Evolutionary conservation across 1,139 yeast genomes (phyloP).

Genomic region (Taiozyma sp.): DNA sequence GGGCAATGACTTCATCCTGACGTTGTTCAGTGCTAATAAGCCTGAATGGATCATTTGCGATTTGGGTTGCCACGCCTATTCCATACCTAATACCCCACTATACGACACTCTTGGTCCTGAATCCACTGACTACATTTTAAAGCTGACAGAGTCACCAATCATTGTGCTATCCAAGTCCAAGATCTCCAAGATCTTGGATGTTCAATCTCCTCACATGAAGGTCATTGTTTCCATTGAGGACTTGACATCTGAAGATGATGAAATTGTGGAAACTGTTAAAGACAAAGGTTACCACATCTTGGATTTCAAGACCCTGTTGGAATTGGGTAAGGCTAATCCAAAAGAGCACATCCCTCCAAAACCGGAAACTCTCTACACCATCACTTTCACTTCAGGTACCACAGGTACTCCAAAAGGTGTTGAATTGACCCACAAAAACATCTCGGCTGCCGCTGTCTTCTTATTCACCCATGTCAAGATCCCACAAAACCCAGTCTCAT

Average conservation of each 20-base stretch:
- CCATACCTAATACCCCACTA: conserved; percentile 36
- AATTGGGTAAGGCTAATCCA: conserved; percentile 32
- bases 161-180: conserved; percentile 34
- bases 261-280: conserved; percentile 14
- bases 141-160: conserved; percentile 35
- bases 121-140: conserved; percentile 34
- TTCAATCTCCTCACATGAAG: conserved; percentile 19
- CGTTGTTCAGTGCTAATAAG: conserved; percentile 25
- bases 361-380: conserved; percentile 41
- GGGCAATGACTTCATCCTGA: conserved; percentile 16
- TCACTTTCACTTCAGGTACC: conserved; percentile 53
- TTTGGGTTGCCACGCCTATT: conserved; percentile 34
- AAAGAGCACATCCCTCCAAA: conserved; percentile 36
- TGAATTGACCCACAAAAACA: conserved; percentile 38
- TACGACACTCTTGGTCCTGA: conserved; percentile 39
- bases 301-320: conserved; percentile 25
- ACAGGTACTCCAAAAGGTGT: conserved; percentile 55
- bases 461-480: conserved; percentile 21
- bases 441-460: conserved; percentile 35
- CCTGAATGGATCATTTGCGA: conserved; percentile 30
- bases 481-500: conserved; percentile 21
- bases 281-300: conserved; percentile 15
- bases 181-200: conserved; percentile 23
- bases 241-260: conserved; percentile 11
- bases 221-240: conserved; percentile 24